Evolutionary conservation across 192 early-diverging fungal genomes (phyloP), one percentile per base, ranked within the genome.

Genomic region (Borealophlyctis nickersoniae): DNA sequence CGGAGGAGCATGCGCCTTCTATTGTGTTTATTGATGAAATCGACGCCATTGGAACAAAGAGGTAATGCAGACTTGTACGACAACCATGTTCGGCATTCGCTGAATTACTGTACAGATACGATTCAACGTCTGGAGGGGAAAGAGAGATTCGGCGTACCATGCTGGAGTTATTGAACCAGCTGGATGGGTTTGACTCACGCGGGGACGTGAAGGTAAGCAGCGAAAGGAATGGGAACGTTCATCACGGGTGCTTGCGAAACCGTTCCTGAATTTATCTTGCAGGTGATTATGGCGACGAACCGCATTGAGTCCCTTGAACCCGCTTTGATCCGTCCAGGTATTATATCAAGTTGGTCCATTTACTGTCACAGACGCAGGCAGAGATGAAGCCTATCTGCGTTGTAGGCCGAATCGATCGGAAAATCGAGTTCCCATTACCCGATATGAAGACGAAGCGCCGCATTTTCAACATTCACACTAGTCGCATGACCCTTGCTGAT

Each of bases 21-120:
- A 99, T 99, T 83, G 93, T 99, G 59, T 98, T 99, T 73, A 98
- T 98, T 75, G 96, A 98, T 73, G 96, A 98, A 80, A 96, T 98
- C 65, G 96, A 98, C 68, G 96, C 96, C 19, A 82, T 99, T 49
- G 96, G 92, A 54, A 99, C 95, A 31, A 99, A 99, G 78, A 89
- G 89, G 71, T 80, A 65, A 31, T n/a, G n/a, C n/a, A n/a, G n/a
- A n/a, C n/a, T n/a, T n/a, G n/a, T n/a, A n/a, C n/a, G n/a, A n/a
- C n/a, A n/a, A n/a, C n/a, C n/a, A n/a, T n/a, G n/a, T 30, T 58
- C 19, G 4, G 51, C 39, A 24, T 24, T 7, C 7, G 36, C 51
- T 23, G 39, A 24, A 22, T 23, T 22, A 5, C 2, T 22, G 32
- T 69, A 14, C 70, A 88, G 91, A 79, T 96, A 95, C 67, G 94